Percentiles rank a stretch among this genome's conserved stretches.
These are phyloP conservation scores for Paratinospora sagittata DNA, from an alignment of 164 flowering plant species.

Conservation along the genomic window DNA sequence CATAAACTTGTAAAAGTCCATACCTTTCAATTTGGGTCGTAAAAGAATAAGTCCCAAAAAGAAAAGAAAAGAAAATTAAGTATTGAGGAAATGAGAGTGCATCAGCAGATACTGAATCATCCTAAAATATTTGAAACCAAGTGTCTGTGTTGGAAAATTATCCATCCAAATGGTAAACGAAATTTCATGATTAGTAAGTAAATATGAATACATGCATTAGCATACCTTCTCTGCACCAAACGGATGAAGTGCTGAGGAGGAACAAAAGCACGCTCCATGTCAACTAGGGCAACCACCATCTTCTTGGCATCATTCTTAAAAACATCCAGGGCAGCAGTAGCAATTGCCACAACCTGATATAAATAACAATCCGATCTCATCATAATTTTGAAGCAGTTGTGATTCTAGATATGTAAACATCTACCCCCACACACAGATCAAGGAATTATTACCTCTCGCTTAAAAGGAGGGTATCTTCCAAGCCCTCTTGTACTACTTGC, in stretches of 20 bases:
- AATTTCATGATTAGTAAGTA: background rate
- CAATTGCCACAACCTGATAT: conserved; percentile 75
- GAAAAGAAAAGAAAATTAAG: too few species aligned
- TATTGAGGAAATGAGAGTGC: too few species aligned
- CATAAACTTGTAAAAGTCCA: background rate
- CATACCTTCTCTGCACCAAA: conserved; percentile 88
- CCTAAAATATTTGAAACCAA: background rate
- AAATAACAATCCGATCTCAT: background rate
- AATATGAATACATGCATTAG: background rate
- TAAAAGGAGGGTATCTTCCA: conserved; percentile 96
- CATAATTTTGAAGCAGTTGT: background rate
- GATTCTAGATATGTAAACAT: background rate
- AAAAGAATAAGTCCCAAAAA: too few species aligned
- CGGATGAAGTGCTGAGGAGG: conserved; percentile 99
- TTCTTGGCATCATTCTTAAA: conserved; percentile 90
- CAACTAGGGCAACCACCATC: conserved; percentile 97
- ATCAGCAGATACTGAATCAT: background rate
- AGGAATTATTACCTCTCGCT: conserved; percentile 66
- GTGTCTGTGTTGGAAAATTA: background rate
- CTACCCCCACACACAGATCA: background rate
- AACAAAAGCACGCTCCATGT: conserved; percentile 99
- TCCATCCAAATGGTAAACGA: background rate
- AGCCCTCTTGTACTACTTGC: conserved; percentile 97
- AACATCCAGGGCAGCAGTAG: conserved; percentile 78
- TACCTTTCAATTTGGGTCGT: too few species aligned